Base-by-base conservation (phyloP, 75 land plant species). In the Adiantum capillusveneris region DNA sequence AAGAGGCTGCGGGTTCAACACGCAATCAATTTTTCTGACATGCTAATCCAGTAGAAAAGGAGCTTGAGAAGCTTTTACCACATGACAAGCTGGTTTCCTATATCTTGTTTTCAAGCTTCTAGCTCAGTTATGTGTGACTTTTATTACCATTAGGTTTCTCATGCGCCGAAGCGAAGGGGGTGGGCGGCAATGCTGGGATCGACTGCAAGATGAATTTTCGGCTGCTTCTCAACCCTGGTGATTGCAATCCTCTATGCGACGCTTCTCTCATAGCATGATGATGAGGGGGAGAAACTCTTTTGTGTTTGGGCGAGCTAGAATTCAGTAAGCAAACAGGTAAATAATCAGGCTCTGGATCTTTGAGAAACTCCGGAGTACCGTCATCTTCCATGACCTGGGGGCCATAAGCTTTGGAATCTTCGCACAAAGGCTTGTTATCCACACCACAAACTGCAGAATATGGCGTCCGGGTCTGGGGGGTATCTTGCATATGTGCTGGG, bases 161-260 rank as follows among this genome's bases (percentile, higher is more conserved):
- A 58, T 36, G 34, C 1, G 78, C 74, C 29, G 65, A 57, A 51
- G 73, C 62, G 21, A 83, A 85, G 30, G 82, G 66, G 22, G 74
- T 81, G 59, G 94, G 70, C 12, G 95, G 85, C 41, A 82, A 72
- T 29, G 85, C 67, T 16, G 93, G 81, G 27, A 91, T 74, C 6
- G 97, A 69, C 63, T 82, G 73, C 56, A 91, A 56, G 24, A 81
- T 78, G 68, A 79, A 79, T 58, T 84, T 87, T 57, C 93, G 75
- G 30, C 83, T 76, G 53, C 65, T 82, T 66, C 57, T 82, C 18
- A 84, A 39, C 9, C 68, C 71, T 16, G 75, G 71, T 7, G 81
- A 74, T 54, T 65, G 74, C 28, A 73, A 57, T 25, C 74, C 41
- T 31, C 42, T 29, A 19, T 60, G 65, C 22, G 22, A 22, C 52